Base-by-base conservation (phyloP, 257 asterid genomes). In the Pogostemon cablin region DNA sequence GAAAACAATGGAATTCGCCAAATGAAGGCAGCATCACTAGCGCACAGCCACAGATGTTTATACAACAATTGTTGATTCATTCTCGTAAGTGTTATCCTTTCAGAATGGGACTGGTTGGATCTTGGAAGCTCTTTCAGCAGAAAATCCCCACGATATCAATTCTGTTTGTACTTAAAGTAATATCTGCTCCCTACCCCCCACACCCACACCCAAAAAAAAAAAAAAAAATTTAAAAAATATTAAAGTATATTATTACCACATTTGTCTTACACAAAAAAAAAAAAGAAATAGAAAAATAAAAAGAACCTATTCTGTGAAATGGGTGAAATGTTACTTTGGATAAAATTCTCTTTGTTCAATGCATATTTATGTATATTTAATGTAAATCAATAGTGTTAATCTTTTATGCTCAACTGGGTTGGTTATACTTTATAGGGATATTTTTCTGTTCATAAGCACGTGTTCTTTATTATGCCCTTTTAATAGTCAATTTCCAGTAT, bases 31-130 rank as follows among this genome's bases (percentile, higher is more conserved):
- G 32, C 32, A 48, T 52, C 58, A 52, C 34, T 52, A 25, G 38
- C 46, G 69, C 62, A 34, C 3, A 53, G 65, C 65, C 62, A 34
- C 3, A 53, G 65, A 56, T 68, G 69, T 71, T 61, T 62, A n/a
- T 50, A 43, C 69, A 61, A 50, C 60, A 53, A 11, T 62, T 67
- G 40, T 64, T 69, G 47, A 44, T 25, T 60, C 39, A 46, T 46
- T 44, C 7, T 58, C 65, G 44, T 25, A 54, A 69, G 25, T 68
- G 66, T 59, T 35, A 25, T 40, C n/a, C 12, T 44, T 25, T 39
- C 74, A n/a, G 50, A 48, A 65, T 43, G 68, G 40, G 61, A 55
- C 42, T 59, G 67, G 43, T 49, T 69, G 52, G 34, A 56, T 55
- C 34, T 49, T 69, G 52, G 34, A 69, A 69, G 15, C 9, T 1